Evolutionary conservation across 2,329 filamentous ascomycete genomes (phyloP), one percentile per base, ranked within the genome.

Genomic region (Pseudocercospora cruenta): DNA sequence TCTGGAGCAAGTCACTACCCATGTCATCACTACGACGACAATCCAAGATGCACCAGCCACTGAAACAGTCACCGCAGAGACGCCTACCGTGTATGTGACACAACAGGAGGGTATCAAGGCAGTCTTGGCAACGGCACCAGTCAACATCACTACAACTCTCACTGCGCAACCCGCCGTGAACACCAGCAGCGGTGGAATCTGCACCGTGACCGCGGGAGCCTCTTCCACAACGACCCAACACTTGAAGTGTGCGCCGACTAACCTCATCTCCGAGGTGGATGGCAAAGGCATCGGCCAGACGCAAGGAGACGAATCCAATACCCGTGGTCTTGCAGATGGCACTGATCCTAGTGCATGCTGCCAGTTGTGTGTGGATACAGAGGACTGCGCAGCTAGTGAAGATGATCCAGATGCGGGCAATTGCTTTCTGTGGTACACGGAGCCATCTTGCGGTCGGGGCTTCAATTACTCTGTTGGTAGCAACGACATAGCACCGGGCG

Each of bases 341-440:
- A 61, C 62, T 28, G 70, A 73, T 59, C 63, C 72, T 8, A 72
- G 70, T 57, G 72, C 70, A 16, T 74, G 72, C 60, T 74, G 72
- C 58, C 72, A 74, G 47, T 55, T 70, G 26, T 74, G 72, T 59
- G 62, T 73, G 7, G 71, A 74, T 45, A 71, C 70, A 6, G 68
- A 68, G 7, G 64, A 63, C 22, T 74, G 72, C 54, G 72, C 72
- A 8, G 71, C 72, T 19, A 71, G 67, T 31, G 70, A 72, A 53
- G 69, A 70, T 28, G 72, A 74, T 54, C 67, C 65, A 57, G 68
- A 70, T 47, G 72, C 72, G 2, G 70, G 68, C 2, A 74, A 74
- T 61, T 74, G 72, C 65, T 74, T 74, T 55, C 33, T 74, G 66
- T 73, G 67, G 68, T 74, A 71, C 58, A 73, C 70, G 2, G 49